Percentiles rank a stretch among this genome's conserved stretches.
Conservation (phyloP, 139 green algal genomes). For the Tetradesmus lagerheimii region DNA sequence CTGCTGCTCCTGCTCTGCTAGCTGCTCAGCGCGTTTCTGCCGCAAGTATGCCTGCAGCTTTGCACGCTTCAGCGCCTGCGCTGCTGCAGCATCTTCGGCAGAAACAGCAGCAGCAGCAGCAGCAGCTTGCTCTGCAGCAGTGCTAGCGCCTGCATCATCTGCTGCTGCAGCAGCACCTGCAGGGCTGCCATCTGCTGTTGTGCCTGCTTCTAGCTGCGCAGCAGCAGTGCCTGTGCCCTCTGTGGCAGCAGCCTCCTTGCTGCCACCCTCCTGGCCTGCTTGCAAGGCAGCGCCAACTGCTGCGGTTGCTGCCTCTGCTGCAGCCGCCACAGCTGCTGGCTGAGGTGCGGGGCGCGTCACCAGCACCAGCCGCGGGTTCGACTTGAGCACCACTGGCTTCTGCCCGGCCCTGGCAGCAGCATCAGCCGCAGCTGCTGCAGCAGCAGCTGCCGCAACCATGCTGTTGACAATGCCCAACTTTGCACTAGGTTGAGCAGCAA, state of each 20-base stretch:
- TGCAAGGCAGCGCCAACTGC: background rate
- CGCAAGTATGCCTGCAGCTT: slow-evolving; percentile 25
- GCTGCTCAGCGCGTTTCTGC: slow-evolving; percentile 35
- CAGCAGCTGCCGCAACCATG: background rate
- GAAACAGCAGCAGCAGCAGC: slow-evolving; percentile 13
- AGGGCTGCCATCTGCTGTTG: background rate
- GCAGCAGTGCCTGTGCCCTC: background rate
- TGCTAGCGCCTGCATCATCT: background rate
- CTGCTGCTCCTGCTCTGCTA: slow-evolving; percentile 25
- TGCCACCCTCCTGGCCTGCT: background rate
- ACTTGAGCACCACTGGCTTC: slow-evolving; percentile 31
- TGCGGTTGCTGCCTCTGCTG: background rate
- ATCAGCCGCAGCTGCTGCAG: background rate
- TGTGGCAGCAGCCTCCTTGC: background rate
- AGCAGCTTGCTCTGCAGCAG: background rate
- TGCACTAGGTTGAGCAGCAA: background rate
- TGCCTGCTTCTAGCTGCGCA: background rate
- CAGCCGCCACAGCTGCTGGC: background rate
- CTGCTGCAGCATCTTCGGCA: background rate
- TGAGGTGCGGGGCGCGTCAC: background rate
- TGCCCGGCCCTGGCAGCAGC: background rate
- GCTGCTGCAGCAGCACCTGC: slow-evolving; percentile 4
- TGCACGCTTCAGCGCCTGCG: background rate
- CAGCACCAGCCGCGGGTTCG: slow-evolving; percentile 23
- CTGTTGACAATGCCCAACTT: background rate